Base-by-base conservation (phyloP, 495 filamentous ascomycete species). In the Tuber melanosporum region DNA sequence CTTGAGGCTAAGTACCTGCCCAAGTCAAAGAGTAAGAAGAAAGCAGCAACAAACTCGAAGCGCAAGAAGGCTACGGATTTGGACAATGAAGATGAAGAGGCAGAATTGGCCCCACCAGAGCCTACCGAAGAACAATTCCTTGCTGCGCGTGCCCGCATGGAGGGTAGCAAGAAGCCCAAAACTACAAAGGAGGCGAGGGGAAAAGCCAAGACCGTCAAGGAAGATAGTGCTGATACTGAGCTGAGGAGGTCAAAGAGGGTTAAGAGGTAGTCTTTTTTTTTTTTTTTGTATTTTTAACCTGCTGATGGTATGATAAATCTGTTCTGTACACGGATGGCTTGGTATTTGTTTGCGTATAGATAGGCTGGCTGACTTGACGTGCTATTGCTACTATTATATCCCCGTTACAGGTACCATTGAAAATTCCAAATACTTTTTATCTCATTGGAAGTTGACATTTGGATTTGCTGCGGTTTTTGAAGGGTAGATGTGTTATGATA, bases 1-100 rank as follows among this genome's bases (percentile, higher is more conserved):
- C 79, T 97, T 45, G 92, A 91, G 77, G 92, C 89, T 42, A 94
- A 93, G 85, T 96, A 95, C 82, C 89, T 86, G 12, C 85, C 85
- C 26, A 81, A 85, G 52, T 71, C 85, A 42, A 83, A 83, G 71
- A 66, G 76, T 15, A 85, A 86, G 80, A 86, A 85, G 70, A 76
- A 81, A 41, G 78, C 79, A 39, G 82, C 79, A 57, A 82, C 83
- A 44, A 86, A 85, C 82, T 82, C 81, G 83, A 83, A 85, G 80
- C 86, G 86, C 82, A 81, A 81, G 49, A 87, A 88, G 52, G 89
- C 87, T 79, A 89, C 89, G 82, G 82, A 86, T 41, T 76, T 78
- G 2, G 83, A 81, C 10, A 84, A 86, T 36, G 86, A 86, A 62
- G 83, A 84, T 22, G 79, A 82, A n/a, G 85, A 87, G 4, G 77